Evolutionary conservation across 2,329 filamentous ascomycete genomes (phyloP).

Genomic region (Aspergillus clavatus): DNA sequence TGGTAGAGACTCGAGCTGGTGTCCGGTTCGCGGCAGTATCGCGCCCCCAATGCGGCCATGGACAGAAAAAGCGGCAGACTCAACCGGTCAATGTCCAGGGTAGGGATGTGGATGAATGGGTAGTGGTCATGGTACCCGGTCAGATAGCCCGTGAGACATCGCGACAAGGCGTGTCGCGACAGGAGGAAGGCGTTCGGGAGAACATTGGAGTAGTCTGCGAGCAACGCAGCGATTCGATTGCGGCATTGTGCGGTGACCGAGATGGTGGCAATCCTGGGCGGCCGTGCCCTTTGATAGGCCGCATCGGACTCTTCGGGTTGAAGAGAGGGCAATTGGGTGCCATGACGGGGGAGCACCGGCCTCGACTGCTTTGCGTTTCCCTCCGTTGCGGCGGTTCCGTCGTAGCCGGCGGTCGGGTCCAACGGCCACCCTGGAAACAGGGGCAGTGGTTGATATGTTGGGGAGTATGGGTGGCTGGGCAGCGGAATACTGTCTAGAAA

Average conservation of each 20-base stretch:
- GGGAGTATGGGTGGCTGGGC: constrained; percentile 31
- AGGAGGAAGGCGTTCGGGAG: constrained; percentile 24
- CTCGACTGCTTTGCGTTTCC: constrained; percentile 21
- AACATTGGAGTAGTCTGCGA: constrained; percentile 26
- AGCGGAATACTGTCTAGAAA: constrained; percentile 32
- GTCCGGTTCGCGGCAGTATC: constrained; percentile 31
- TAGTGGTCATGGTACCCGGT: constrained; percentile 33
- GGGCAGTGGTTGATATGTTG: constrained; percentile 30
- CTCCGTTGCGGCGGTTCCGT: constrained; percentile 13
- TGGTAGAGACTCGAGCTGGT: constrained; percentile 30
- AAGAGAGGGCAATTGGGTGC: constrained; percentile 29
- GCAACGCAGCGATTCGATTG: constrained; percentile 21
- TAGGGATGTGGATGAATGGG: constrained; percentile 31
- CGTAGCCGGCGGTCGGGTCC: constrained; percentile 20
- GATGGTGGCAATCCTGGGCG: constrained; percentile 26
- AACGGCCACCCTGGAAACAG: constrained; percentile 28
- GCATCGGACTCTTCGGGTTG: constrained; percentile 30
- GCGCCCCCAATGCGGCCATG: constrained; percentile 30
- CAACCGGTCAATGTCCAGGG: constrained; percentile 23
- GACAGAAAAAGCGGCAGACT: constrained; percentile 25
- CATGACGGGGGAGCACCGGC: constrained; percentile 31
- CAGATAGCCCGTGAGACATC: constrained; percentile 31
- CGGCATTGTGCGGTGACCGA: constrained; percentile 29
- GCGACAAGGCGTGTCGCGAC: constrained; percentile 30
- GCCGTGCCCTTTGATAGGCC: constrained; percentile 19